Conservation (phyloP, 768 basidiomycete species). For the Crepidotus variabilis region DNA sequence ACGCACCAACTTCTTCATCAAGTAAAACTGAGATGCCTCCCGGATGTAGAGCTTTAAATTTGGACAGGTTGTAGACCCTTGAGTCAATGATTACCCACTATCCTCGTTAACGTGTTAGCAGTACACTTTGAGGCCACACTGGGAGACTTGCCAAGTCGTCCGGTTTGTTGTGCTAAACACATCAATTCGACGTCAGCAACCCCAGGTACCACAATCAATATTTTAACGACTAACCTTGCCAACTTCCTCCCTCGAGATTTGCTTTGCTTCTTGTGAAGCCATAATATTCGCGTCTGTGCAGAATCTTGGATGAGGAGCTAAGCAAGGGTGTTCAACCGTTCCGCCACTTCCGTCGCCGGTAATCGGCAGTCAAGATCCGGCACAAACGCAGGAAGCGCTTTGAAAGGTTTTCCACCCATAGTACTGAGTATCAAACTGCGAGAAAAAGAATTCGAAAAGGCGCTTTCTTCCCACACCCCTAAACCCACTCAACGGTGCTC, state of each 20-base stretch:
- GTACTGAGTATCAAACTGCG: too few species aligned
- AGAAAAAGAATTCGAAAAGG: too few species aligned
- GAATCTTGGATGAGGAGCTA: not conserved
- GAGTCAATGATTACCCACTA: constrained; percentile 84
- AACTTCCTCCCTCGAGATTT: constrained; percentile 1
- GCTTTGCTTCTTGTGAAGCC: constrained; percentile 1
- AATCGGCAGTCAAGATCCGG: not conserved
- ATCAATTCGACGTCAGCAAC: not conserved
- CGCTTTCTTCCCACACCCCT: too few species aligned
- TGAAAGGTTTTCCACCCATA: too few species aligned
- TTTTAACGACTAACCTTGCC: not conserved
- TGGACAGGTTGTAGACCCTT: constrained; percentile 78
- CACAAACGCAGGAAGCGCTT: too few species aligned
- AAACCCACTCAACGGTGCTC: too few species aligned
- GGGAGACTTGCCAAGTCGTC: constrained; percentile 64
- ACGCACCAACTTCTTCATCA: constrained; percentile 61
- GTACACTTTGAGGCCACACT: not conserved
- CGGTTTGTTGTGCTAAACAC: constrained; percentile 75
- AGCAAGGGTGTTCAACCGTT: too few species aligned
- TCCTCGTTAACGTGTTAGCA: not conserved
- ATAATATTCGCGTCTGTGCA: not conserved
- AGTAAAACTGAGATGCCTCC: constrained; percentile 75
- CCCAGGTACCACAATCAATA: not conserved
- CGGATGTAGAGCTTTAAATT: constrained; percentile 82
- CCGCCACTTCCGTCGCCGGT: too few species aligned